These are phyloP conservation scores for Cladobotryum mycophilum DNA, from an alignment of 2,329 filamentous ascomycete genomes.

Conservation along the genomic window DNA sequence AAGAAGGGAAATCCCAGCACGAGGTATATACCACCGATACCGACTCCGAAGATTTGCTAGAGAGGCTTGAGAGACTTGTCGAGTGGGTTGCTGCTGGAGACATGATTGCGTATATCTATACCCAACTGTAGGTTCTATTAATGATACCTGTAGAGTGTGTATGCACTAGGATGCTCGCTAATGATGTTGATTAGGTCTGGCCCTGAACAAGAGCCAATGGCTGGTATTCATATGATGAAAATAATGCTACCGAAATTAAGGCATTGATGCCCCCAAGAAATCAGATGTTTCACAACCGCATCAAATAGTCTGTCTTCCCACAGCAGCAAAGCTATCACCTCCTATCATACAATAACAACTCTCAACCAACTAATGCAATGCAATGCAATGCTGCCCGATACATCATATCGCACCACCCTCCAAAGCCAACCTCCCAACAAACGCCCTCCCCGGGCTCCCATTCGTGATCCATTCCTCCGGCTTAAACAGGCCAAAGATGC, in stretches of 20 bases:
- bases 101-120: conserved; percentile 60
- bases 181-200: conserved; percentile 33
- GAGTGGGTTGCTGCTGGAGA: conserved; percentile 49
- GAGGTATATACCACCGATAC: conserved; percentile 65
- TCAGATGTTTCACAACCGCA: too few relatives aligned
- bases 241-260: conserved; percentile 53
- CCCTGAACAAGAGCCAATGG: conserved; percentile 67
- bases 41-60: conserved; percentile 53
- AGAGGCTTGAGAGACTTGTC: conserved; percentile 51
- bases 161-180: conserved; percentile 6
- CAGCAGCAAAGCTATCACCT: too few relatives aligned
- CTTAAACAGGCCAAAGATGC: conserved; percentile 13
- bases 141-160: neutral
- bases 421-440: conserved; percentile 10
- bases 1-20: conserved; percentile 36
- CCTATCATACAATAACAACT: too few relatives aligned
- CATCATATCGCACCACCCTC: too few relatives aligned
- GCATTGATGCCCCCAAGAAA: conserved; percentile 50
- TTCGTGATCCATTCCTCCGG: conserved; percentile 12
- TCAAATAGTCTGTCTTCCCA: too few relatives aligned
- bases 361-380: too few relatives aligned
- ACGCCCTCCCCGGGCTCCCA: conserved; percentile 4
- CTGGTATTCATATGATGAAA: conserved; percentile 54
- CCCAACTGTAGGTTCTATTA: conserved; percentile 47
- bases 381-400: too few relatives aligned